Conservation (phyloP, 805 yeast genomes). For the Diddensiella santjacobensis region DNA sequence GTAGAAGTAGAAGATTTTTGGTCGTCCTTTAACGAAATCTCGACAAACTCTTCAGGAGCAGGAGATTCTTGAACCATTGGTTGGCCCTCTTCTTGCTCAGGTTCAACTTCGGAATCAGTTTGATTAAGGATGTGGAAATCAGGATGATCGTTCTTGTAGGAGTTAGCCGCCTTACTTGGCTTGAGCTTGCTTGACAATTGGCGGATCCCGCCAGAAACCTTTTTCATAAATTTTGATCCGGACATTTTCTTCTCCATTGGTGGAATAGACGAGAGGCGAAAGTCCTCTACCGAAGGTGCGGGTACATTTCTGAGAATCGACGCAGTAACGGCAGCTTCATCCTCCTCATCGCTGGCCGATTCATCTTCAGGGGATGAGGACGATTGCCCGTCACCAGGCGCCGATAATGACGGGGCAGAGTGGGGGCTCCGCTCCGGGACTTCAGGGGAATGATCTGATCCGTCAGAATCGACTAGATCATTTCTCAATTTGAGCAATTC, state of each 20-base stretch:
- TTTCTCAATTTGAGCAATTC: background rate
- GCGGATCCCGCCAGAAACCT: slow-evolving; percentile 17
- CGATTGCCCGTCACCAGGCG: background rate
- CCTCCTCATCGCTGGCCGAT: background rate
- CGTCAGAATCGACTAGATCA: background rate
- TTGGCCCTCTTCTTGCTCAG: background rate
- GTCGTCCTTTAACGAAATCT: background rate
- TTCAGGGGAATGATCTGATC: too few species aligned
- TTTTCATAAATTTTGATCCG: slow-evolving; percentile 10
- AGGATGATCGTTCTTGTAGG: slow-evolving; percentile 4
- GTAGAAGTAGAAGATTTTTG: too few species aligned
- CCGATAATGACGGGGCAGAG: background rate
- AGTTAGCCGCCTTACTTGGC: background rate
- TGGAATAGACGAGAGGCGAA: slow-evolving; percentile 5
- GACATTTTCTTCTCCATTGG: slow-evolving; percentile 3
- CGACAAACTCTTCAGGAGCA: background rate
- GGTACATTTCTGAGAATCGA: too few species aligned
- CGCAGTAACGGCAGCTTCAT: too few species aligned
- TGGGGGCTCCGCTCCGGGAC: too few species aligned
- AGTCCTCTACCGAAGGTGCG: too few species aligned
- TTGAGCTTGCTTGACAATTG: slow-evolving; percentile 9
- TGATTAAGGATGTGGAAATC: slow-evolving; percentile 13
- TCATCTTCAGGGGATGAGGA: background rate
- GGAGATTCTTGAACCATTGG: background rate
- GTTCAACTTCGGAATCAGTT: slow-evolving; percentile 1